Conservation (phyloP, 2,329 filamentous ascomycete species). For the Sphaerulina musiva region DNA sequence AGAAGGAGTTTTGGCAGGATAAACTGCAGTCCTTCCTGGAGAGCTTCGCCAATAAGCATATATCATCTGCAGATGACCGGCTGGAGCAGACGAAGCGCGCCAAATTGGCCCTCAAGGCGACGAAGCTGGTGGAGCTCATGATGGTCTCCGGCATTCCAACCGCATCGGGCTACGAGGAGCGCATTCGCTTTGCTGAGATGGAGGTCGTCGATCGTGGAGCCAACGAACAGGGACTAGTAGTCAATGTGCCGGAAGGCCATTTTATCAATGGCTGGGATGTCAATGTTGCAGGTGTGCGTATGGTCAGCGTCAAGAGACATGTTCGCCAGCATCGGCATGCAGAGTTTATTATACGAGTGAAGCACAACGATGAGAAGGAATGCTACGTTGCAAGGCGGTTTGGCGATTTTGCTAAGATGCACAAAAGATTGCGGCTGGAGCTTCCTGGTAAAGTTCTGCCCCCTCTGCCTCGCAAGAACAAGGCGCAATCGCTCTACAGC, state of each 20-base stretch:
- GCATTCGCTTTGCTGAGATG: constrained; percentile 92
- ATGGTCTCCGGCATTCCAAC: constrained; percentile 97
- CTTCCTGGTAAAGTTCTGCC: constrained; percentile 86
- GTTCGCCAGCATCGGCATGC: constrained; percentile 88
- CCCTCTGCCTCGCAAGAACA: constrained; percentile 85
- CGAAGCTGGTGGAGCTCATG: constrained; percentile 97
- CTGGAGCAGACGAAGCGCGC: constrained; percentile 91
- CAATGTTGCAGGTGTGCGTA: constrained; percentile 84
- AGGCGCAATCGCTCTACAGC: constrained; percentile 60
- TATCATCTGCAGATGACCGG: constrained; percentile 92
- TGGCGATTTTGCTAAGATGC: constrained; percentile 75
- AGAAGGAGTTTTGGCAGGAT: constrained; percentile 99
- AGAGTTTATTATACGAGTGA: constrained; percentile 84
- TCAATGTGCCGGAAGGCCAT: constrained; percentile 84
- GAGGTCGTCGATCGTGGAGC: constrained; percentile 92
- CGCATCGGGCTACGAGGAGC: constrained; percentile 93
- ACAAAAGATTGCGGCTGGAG: constrained; percentile 73
- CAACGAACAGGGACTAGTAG: constrained; percentile 80
- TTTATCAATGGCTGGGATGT: constrained; percentile 95
- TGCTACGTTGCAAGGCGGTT: constrained; percentile 79
- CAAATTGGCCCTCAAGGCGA: constrained; percentile 85
- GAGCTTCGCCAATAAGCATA: constrained; percentile 93
- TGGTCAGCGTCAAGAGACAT: constrained; percentile 73
- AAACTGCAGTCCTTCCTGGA: constrained; percentile 94
- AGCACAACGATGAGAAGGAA: constrained; percentile 67